These are phyloP conservation scores for Mortierella sp. DNA, from an alignment of 371 early-diverging fungal species.

Conservation along the genomic window DNA sequence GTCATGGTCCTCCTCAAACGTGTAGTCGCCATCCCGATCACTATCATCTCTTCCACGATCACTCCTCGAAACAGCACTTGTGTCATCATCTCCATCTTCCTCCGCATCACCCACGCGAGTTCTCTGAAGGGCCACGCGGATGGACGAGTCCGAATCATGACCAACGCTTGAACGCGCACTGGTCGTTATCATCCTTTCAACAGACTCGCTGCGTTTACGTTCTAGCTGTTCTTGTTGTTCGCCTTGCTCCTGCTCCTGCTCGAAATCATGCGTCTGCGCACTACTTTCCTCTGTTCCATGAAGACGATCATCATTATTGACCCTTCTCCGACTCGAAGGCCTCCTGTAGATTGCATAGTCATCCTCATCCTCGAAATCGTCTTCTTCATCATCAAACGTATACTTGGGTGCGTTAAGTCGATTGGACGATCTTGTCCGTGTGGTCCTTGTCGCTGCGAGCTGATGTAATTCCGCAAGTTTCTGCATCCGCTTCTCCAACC, in stretches of 20 bases:
- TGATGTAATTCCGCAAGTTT: slow-evolving; percentile 39
- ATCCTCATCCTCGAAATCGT: slow-evolving; percentile 40
- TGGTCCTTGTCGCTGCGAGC: slow-evolving; percentile 44
- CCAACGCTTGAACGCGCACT: slow-evolving; percentile 39
- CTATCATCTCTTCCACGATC: neutral
- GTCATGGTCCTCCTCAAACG: slow-evolving; percentile 6
- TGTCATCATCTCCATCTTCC: neutral
- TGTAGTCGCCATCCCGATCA: slow-evolving; percentile 22
- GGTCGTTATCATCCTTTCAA: neutral
- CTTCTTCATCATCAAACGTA: slow-evolving; percentile 40
- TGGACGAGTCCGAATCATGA: slow-evolving; percentile 41
- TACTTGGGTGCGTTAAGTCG: slow-evolving; percentile 41
- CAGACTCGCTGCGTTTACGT: slow-evolving; percentile 14
- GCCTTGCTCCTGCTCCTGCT: too few relatives aligned
- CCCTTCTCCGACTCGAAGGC: slow-evolving; percentile 21
- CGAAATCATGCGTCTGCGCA: too few relatives aligned
- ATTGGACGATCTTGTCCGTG: slow-evolving; percentile 43
- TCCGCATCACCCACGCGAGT: slow-evolving; percentile 25
- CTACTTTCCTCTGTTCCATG: too few relatives aligned
- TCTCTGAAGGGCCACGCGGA: slow-evolving; percentile 34
- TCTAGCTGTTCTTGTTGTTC: slow-evolving; percentile 17
- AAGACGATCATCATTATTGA: neutral
- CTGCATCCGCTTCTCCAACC: slow-evolving; percentile 29
- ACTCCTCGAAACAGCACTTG: neutral
- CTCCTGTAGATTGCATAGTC: slow-evolving; percentile 34